Conservation (phyloP, 208 protist species). For the Leishmania aethiopica region DNA sequence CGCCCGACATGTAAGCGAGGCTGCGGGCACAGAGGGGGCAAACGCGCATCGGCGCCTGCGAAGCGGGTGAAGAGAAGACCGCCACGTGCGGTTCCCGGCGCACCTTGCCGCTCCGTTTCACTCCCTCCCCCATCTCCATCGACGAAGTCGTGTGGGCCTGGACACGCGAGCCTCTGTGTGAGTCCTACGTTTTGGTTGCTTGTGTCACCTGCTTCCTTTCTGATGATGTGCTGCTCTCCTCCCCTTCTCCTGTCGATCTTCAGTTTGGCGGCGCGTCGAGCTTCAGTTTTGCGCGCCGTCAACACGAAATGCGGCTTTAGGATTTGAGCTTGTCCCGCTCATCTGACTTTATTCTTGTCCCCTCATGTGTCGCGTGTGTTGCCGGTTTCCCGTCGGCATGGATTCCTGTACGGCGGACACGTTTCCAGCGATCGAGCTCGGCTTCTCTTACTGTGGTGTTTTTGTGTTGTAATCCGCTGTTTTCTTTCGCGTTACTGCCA, state of each 20-base stretch:
- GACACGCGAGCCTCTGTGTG: neutral
- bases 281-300: neutral
- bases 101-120: neutral
- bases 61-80: neutral
- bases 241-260: neutral
- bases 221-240: neutral
- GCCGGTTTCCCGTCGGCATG: neutral
- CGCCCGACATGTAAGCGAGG: constrained; percentile 22
- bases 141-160: neutral
- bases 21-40: neutral
- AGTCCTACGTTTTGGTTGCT: neutral
- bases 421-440: neutral
- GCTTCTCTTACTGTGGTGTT: neutral
- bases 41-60: neutral
- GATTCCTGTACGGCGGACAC: neutral
- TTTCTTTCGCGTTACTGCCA: neutral
- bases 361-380: neutral
- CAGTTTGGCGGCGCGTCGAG: neutral
- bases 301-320: too few species aligned
- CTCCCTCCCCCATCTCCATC: neutral
- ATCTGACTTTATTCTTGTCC: neutral
- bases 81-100: neutral
- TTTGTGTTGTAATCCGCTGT: neutral
- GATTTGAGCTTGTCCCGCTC: neutral
- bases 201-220: neutral